These are phyloP conservation scores for Cystobasidium tubakii DNA, from an alignment of 768 basidiomycete genomes.

Conservation along the genomic window DNA sequence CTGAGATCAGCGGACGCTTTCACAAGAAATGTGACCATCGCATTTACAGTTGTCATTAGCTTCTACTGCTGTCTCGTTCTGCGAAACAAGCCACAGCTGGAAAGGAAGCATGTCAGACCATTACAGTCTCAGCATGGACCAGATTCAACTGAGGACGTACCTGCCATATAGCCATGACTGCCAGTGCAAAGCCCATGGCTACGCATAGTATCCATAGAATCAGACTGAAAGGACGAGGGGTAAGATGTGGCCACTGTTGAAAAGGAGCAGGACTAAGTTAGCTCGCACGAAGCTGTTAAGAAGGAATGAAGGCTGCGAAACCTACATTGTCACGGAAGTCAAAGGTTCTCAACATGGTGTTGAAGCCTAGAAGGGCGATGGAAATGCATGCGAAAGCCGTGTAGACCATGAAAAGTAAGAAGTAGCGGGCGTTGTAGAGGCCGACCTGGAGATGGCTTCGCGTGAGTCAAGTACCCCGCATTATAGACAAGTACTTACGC, in stretches of 20 bases:
- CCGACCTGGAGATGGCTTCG: constrained; percentile 57
- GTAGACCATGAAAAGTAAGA: constrained; percentile 91
- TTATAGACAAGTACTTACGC: neutral
- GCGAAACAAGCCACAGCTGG: constrained; percentile 58
- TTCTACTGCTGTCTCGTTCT: constrained; percentile 85
- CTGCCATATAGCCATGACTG: constrained; percentile 68
- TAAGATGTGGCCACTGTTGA: constrained; percentile 57
- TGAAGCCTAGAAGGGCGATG: constrained; percentile 62
- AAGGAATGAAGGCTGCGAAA: neutral
- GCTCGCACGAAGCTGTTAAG: neutral
- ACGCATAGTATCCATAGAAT: constrained; percentile 68
- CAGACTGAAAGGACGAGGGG: constrained; percentile 66
- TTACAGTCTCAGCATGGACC: constrained; percentile 41
- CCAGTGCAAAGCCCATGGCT: constrained; percentile 69
- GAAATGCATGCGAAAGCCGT: constrained; percentile 66
- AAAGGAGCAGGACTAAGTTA: neutral
- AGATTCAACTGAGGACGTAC: constrained; percentile 45
- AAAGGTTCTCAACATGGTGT: constrained; percentile 57
- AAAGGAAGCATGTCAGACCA: constrained; percentile 39
- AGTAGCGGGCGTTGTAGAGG: constrained; percentile 89
- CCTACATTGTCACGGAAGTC: constrained; percentile 53
- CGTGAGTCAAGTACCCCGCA: neutral
- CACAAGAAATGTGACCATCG: neutral
- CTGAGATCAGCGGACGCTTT: neutral
- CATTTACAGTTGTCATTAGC: constrained; percentile 65